Conservation (phyloP, 345 rosid genomes). For the Camelina sativa region DNA sequence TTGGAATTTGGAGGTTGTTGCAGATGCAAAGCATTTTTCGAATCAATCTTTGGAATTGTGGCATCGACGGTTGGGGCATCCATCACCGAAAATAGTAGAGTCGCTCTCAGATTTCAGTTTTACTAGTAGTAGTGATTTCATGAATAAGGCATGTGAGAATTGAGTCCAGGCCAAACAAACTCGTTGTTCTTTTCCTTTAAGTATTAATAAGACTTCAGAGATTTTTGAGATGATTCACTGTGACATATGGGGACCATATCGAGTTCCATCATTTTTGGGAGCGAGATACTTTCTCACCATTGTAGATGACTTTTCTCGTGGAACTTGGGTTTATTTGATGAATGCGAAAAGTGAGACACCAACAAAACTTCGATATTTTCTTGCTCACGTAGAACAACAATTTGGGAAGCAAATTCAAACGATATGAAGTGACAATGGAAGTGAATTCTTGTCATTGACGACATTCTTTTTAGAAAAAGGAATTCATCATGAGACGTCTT, state of each 20-base stretch:
- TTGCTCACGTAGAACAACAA: accelerated
- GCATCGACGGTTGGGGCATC: too few relatives aligned
- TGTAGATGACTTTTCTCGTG: not conserved
- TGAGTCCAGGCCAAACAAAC: not conserved
- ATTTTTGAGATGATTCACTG: not conserved
- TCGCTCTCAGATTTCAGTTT: too few relatives aligned
- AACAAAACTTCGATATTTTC: accelerated
- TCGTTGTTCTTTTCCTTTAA: not conserved
- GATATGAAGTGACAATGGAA: not conserved
- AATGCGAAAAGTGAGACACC: not conserved
- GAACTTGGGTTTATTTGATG: not conserved
- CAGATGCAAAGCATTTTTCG: too few relatives aligned
- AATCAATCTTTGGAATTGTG: too few relatives aligned
- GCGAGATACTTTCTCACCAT: not conserved
- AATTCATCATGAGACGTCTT: too few relatives aligned
- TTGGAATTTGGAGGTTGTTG: too few relatives aligned
- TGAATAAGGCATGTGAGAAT: too few relatives aligned
- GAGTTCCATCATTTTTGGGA: accelerated
- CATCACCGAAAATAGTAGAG: too few relatives aligned
- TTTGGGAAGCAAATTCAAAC: not conserved
- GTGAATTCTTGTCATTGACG: too few relatives aligned
- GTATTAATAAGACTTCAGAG: not conserved
- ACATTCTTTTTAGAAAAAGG: not conserved
- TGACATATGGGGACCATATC: not conserved
- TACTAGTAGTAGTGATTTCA: too few relatives aligned